Conservation (phyloP, 306 rosid species). For the Fragaria ananassa region DNA sequence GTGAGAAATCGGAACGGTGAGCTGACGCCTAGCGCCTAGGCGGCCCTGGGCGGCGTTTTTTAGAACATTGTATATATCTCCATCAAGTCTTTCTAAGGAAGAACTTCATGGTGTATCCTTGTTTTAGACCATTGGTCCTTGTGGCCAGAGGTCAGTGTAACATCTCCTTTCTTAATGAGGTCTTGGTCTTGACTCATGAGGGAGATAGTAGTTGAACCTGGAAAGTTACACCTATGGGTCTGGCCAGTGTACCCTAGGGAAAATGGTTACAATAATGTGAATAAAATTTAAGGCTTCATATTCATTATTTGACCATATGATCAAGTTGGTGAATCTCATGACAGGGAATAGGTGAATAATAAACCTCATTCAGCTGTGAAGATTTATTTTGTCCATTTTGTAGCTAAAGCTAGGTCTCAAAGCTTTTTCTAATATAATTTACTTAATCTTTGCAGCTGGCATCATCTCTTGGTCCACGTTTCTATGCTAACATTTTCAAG, state of each 20-base stretch:
- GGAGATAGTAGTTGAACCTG: background rate
- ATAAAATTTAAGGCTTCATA: background rate
- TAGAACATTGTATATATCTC: too few species aligned
- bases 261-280: background rate
- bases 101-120: background rate
- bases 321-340: background rate
- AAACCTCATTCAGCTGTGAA: background rate
- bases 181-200: background rate
- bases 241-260: background rate
- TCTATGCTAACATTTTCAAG: slow-evolving; percentile 86
- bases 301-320: background rate
- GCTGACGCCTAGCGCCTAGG: too few species aligned
- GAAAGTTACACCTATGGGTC: background rate
- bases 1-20: too few species aligned
- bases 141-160: background rate
- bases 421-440: background rate
- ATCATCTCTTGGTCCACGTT: slow-evolving; percentile 95
- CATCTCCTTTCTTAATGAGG: background rate
- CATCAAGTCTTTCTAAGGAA: background rate
- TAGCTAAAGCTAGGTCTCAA: background rate
- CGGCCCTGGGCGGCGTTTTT: too few species aligned
- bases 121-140: background rate
- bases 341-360: background rate
- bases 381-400: background rate
- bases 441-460: slow-evolving; percentile 68